Conservation (phyloP, 2,329 filamentous ascomycete genomes). For the Xylariaceae sp. region DNA sequence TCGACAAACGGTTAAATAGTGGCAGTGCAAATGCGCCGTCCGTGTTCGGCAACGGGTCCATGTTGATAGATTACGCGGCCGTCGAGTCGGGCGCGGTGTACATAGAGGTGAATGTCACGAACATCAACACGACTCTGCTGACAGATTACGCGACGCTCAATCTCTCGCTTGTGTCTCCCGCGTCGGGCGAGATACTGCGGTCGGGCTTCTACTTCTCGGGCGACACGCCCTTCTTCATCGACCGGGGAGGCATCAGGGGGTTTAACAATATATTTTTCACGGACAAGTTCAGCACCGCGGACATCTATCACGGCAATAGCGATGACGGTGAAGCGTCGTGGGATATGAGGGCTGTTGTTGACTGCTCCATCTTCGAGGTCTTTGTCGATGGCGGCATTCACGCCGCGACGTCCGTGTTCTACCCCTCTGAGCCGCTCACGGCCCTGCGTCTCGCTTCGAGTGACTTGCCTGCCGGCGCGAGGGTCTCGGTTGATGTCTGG, state of each 20-base stretch:
- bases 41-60: slow-evolving; percentile 41
- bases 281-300: slow-evolving; percentile 40
- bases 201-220: slow-evolving; percentile 46
- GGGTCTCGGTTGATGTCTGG: slow-evolving; percentile 30
- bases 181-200: slow-evolving; percentile 42
- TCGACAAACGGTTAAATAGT: slow-evolving; percentile 40
- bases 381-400: slow-evolving; percentile 48
- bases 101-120: slow-evolving; percentile 46
- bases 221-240: slow-evolving; percentile 45
- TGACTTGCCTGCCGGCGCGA: slow-evolving; percentile 32
- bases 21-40: no score
- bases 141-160: slow-evolving; percentile 35
- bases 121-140: slow-evolving; percentile 23
- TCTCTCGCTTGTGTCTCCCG: slow-evolving; percentile 47
- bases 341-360: slow-evolving; percentile 44
- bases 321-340: slow-evolving; percentile 11
- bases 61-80: slow-evolving; percentile 45
- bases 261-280: slow-evolving; percentile 52
- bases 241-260: slow-evolving; percentile 42
- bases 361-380: slow-evolving; percentile 49
- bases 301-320: slow-evolving; percentile 17
- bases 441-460: slow-evolving; percentile 31
- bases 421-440: slow-evolving; percentile 39
- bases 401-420: slow-evolving; percentile 46
- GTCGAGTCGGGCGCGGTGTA: slow-evolving; percentile 47